Conservation (phyloP, 768 basidiomycete species). For the Pholiota conissans region DNA sequence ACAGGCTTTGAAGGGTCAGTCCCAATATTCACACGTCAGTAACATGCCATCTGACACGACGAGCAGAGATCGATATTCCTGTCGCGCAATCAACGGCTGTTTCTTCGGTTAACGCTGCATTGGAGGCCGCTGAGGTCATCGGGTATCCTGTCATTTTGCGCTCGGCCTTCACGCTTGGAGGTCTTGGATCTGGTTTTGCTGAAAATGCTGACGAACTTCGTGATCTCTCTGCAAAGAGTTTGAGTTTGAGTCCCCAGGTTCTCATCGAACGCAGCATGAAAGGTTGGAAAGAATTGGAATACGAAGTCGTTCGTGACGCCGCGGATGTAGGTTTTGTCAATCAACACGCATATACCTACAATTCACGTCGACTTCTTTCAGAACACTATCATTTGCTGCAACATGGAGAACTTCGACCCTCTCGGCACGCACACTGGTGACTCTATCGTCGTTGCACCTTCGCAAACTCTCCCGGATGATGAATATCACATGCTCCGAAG, state of each 20-base stretch:
- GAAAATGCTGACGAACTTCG: conserved; percentile 92
- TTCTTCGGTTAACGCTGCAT: conserved; percentile 90
- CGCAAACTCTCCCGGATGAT: conserved; percentile 95
- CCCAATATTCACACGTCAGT: neutral
- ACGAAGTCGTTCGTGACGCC: conserved; percentile 97
- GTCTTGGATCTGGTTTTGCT: conserved; percentile 97
- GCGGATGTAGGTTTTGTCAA: conserved; percentile 73
- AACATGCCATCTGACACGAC: neutral
- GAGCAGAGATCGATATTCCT: conserved; percentile 91
- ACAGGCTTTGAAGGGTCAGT: conserved; percentile 89
- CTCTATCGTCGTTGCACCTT: conserved; percentile 98
- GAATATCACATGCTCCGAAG: conserved; percentile 99
- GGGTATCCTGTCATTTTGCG: conserved; percentile 98
- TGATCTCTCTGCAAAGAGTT: conserved; percentile 88
- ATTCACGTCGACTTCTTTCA: conserved; percentile 28
- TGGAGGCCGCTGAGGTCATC: conserved; percentile 86
- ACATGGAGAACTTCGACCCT: conserved; percentile 99
- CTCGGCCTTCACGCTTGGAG: conserved; percentile 95
- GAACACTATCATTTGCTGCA: conserved; percentile 99
- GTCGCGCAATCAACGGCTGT: conserved; percentile 96
- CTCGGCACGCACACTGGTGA: conserved; percentile 99
- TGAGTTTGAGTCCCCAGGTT: conserved; percentile 91
- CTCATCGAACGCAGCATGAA: conserved; percentile 98
- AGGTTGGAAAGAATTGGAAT: conserved; percentile 99
- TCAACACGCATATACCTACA: neutral